phyloP scores from a whole-genome alignment of 2,329 filamentous ascomycete species.

The Epichloe sibirici region DNA sequence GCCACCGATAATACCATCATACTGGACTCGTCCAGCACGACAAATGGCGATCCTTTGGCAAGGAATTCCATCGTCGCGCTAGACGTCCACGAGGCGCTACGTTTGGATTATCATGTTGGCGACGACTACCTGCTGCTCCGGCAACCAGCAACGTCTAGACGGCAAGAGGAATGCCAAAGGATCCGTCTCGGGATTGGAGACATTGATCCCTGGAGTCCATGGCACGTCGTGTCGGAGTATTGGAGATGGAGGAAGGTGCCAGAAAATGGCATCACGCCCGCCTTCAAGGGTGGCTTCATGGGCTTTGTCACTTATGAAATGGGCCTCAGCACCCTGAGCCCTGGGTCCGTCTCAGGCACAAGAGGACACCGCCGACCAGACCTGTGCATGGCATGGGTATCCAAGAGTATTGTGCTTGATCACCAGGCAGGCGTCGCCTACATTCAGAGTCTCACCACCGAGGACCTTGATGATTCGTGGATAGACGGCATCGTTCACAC shows the following conservation, averaged over 20 bases:
- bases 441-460: slow-evolving; percentile 39
- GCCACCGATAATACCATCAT: slow-evolving; percentile 40
- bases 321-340: slow-evolving; percentile 39
- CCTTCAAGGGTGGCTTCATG: slow-evolving; percentile 76
- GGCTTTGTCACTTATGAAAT: slow-evolving; percentile 80
- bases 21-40: slow-evolving; percentile 46
- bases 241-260: slow-evolving; percentile 18
- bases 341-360: slow-evolving; percentile 14
- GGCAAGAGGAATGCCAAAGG: slow-evolving; percentile 16
- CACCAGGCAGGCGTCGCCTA: slow-evolving; percentile 49
- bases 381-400: slow-evolving; percentile 63
- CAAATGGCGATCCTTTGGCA: slow-evolving; percentile 28
- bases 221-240: slow-evolving; percentile 39
- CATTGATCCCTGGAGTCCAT: slow-evolving; percentile 26
- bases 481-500: slow-evolving; percentile 16
- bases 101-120: slow-evolving; percentile 44
- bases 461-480: slow-evolving; percentile 19
- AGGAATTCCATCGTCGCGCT: slow-evolving; percentile 65
- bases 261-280: slow-evolving; percentile 15
- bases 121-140: slow-evolving; percentile 25
- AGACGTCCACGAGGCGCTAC: slow-evolving; percentile 42
- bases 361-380: slow-evolving; percentile 44
- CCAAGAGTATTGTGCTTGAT: slow-evolving; percentile 66
- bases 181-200: slow-evolving; percentile 12
- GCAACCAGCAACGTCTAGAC: slow-evolving; percentile 10